Conservation (phyloP, 805 yeast species). For the Clavispora carvajalis region DNA sequence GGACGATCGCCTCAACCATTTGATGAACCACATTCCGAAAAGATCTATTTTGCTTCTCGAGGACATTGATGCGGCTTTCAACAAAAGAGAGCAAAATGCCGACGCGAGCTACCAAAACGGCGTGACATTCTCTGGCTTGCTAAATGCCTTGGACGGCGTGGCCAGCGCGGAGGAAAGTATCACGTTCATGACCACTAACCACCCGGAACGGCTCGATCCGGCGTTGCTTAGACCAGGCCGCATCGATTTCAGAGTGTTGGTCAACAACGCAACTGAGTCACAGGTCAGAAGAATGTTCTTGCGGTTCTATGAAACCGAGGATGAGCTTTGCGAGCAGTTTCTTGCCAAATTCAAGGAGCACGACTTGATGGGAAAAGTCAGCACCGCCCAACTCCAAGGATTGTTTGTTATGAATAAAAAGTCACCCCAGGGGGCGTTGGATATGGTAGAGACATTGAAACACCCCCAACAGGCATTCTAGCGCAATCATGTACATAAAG, state of each 20-base stretch:
- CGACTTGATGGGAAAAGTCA: constrained; percentile 43
- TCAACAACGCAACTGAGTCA: constrained; percentile 80
- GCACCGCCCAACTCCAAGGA: constrained; percentile 95
- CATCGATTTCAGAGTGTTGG: constrained; percentile 74
- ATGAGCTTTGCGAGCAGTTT: constrained; percentile 48
- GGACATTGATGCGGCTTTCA: constrained; percentile 95
- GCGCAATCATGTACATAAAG: neutral
- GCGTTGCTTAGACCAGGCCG: constrained; percentile 94
- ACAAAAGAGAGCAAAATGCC: constrained; percentile 65
- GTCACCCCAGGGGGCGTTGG: constrained; percentile 70
- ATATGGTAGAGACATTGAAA: constrained; percentile 48
- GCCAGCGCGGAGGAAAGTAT: constrained; percentile 95
- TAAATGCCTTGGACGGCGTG: constrained; percentile 95
- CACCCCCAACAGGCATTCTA: constrained; percentile 15
- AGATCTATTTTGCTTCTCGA: constrained; percentile 80
- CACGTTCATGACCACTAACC: constrained; percentile 98
- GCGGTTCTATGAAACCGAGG: constrained; percentile 71
- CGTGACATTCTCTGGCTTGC: constrained; percentile 89
- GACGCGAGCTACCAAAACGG: constrained; percentile 82
- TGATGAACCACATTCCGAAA: constrained; percentile 94
- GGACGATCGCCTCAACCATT: constrained; percentile 88
- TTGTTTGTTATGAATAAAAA: constrained; percentile 88
- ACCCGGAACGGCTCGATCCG: constrained; percentile 89
- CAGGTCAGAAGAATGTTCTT: constrained; percentile 82
- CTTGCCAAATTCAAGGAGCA: constrained; percentile 42